Conservation (phyloP, 2,329 filamentous ascomycete genomes). For the Leptographium wingfieldii region DNA sequence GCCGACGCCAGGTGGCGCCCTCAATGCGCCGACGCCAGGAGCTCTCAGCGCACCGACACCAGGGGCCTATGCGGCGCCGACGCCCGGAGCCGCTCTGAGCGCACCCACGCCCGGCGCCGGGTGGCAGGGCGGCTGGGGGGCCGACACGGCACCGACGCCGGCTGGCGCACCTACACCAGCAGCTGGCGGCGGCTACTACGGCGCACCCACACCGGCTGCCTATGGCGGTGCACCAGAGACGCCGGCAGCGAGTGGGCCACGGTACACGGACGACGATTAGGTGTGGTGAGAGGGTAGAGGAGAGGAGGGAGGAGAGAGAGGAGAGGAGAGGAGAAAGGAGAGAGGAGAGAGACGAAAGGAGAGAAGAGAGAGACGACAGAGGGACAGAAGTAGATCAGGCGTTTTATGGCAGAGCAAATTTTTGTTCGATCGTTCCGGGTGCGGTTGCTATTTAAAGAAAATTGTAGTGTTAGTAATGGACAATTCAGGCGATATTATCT, state of each 20-base stretch:
- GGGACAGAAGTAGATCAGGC: no score
- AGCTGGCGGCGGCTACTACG: conserved; percentile 45
- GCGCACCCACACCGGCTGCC: conserved; percentile 54
- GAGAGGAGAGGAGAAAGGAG: no score
- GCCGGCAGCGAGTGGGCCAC: conserved; percentile 45
- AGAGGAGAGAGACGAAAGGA: no score
- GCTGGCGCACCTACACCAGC: conserved; percentile 59
- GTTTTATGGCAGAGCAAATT: no score
- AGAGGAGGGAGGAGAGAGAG: no score
- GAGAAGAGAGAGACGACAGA: no score
- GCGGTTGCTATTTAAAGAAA: no score
- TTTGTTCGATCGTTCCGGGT: no score
- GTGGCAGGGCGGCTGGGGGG: conserved; percentile 46
- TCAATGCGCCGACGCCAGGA: conserved; percentile 49
- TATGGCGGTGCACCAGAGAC: conserved; percentile 44
- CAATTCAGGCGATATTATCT: no score
- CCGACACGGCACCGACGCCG: conserved; percentile 54
- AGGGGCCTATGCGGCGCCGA: conserved; percentile 53
- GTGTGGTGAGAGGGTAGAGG: neutral
- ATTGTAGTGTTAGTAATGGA: no score
- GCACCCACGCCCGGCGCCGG: conserved; percentile 59
- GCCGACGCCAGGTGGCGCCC: conserved; percentile 48
- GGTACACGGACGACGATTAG: conserved; percentile 40
- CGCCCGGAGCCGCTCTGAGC: conserved; percentile 40
- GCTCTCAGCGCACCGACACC: conserved; percentile 59